Percentiles rank a stretch among this genome's conserved stretches.
Evolutionary conservation across 2,329 filamentous ascomycete genomes (phyloP).

Genomic region (Penicillium verrucosum): DNA sequence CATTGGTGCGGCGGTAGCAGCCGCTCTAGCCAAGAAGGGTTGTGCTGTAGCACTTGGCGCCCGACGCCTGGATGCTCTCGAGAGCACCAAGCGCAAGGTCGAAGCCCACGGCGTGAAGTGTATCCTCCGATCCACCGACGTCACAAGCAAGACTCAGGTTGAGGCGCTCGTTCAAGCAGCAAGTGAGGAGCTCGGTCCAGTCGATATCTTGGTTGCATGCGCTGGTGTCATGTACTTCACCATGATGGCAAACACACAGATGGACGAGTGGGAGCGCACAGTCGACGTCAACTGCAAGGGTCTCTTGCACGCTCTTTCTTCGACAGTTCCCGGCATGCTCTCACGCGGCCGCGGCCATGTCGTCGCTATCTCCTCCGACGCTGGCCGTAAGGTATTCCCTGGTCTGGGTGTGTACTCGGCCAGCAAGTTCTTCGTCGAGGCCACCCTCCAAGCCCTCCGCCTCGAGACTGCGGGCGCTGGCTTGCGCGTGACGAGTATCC

Average conservation of each 20-base stretch:
- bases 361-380: constrained; percentile 78
- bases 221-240: constrained; percentile 88
- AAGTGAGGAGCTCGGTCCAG: constrained; percentile 61
- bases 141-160: constrained; percentile 65
- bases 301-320: constrained; percentile 67
- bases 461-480: constrained; percentile 73
- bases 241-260: constrained; percentile 74
- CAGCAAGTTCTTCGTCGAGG: constrained; percentile 82
- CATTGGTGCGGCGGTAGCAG: constrained; percentile 71
- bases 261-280: constrained; percentile 74
- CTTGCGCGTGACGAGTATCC: constrained; percentile 68
- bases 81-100: constrained; percentile 62
- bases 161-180: constrained; percentile 62
- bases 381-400: constrained; percentile 76
- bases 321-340: constrained; percentile 69
- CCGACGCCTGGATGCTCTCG: constrained; percentile 65
- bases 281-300: constrained; percentile 88
- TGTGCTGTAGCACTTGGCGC: constrained; percentile 70
- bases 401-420: constrained; percentile 79
- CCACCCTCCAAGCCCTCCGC: constrained; percentile 70
- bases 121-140: constrained; percentile 67
- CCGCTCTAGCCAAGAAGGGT: constrained; percentile 66
- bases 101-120: constrained; percentile 60
- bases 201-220: constrained; percentile 76
- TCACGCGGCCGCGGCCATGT: constrained; percentile 67